Evolutionary conservation across 495 filamentous ascomycete genomes (phyloP), one percentile per base, ranked within the genome.

Genomic region (Daldinia loculata): DNA sequence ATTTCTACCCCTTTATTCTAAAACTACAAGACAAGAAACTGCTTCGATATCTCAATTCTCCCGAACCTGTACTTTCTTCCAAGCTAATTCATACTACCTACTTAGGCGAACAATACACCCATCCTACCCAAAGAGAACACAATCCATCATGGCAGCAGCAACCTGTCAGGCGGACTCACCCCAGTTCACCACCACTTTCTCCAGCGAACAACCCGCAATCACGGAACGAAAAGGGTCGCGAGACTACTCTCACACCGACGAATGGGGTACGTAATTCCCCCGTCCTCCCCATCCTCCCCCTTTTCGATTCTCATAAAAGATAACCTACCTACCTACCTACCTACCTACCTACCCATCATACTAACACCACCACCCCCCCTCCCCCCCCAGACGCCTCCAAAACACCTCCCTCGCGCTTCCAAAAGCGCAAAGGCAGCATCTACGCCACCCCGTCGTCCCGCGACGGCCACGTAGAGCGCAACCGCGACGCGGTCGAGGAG

Each of bases 341-440:
- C n/a, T n/a, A n/a, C n/a, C n/a, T n/a, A n/a, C n/a, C n/a, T 29
- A 29, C 27, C 6, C 4, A 0, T 5, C 27, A 29, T 6, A 29
- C n/a, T 38, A 53, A 53, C 50, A 17, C 19, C 50, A 15, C 0
- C 6, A 1, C 70, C 61, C 12, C 8, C 12, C 1, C 38, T 19
- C 1, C 43, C 9, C 43, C 9, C n/a, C 22, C 52, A 87, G 85
- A 89, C 74, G 87, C 87, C 26, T 81, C 84, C 69, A 89, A 89
- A 77, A 87, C 88, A 3, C 85, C 84, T 4, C 87, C 87, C 26
- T 84, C 80, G 57, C 84, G 85, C 38, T 90, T 90, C 81, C 87
- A 89, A 73, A 87, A 87, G 80, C 82, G 85, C 75, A 85, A 89
- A 78, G 88, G 87, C 58, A 87, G 84, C 75, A 86, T 89, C 80